phyloP scores from a whole-genome alignment of 768 basidiomycete species.

The Candolleomyces aberdarensis region DNA sequence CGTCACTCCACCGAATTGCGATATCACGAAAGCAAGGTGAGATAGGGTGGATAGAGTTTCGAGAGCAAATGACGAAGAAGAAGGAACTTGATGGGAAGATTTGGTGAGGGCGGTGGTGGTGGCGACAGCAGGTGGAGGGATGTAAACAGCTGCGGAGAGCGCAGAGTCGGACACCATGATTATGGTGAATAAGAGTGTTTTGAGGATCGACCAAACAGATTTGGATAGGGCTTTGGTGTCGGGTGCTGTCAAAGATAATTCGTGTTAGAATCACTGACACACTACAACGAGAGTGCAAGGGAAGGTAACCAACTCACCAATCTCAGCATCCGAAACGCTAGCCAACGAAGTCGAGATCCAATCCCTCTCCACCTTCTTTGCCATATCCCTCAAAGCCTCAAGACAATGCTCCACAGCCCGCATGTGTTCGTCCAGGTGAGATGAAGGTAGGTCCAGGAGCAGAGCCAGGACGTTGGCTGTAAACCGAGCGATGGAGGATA shows the following conservation, averaged over 20 bases:
- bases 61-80: conserved; percentile 37
- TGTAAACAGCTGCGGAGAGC: conserved; percentile 52
- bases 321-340: conserved; percentile 27
- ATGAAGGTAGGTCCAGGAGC: conserved; percentile 31
- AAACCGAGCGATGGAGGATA: conserved; percentile 34
- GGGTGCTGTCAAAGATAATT: conserved; percentile 29
- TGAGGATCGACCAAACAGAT: conserved; percentile 66
- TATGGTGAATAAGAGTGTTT: conserved; percentile 70
- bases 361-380: conserved; percentile 42
- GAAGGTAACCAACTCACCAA: conserved; percentile 19
- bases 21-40: conserved; percentile 72
- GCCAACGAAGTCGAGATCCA: conserved; percentile 45
- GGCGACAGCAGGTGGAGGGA: conserved; percentile 35
- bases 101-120: conserved; percentile 34
- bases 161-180: conserved; percentile 68
- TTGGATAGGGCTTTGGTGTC: conserved; percentile 43
- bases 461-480: conserved; percentile 32
- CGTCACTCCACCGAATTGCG: conserved; percentile 75
- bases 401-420: conserved; percentile 27
- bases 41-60: conserved; percentile 55
- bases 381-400: conserved; percentile 29
- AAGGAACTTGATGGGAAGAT: too few relatives aligned
- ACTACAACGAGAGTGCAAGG: conserved; percentile 2
- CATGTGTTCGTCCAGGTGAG: conserved; percentile 27
- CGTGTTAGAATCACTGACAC: background rate